phyloP scores from a whole-genome alignment of 1,284 basidiomycete species.

The Neonothopanus nambi region DNA sequence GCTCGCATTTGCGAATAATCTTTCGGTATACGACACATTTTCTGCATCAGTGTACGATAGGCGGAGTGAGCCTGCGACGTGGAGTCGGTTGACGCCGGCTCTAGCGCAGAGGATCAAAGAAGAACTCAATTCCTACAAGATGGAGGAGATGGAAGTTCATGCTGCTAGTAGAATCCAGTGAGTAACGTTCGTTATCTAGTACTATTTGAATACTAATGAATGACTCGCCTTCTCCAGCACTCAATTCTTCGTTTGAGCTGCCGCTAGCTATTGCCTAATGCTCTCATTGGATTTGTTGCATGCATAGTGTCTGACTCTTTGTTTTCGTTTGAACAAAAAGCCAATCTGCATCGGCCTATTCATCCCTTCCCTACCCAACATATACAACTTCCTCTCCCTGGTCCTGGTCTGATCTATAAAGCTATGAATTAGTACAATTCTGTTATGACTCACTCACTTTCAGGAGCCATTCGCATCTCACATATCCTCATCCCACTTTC shows the following conservation, averaged over 20 bases:
- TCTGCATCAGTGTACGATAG: constrained; percentile 89
- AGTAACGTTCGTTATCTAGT: constrained; percentile 30
- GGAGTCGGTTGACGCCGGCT: constrained; percentile 92
- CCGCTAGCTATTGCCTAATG: constrained; percentile 10
- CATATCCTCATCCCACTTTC: constrained; percentile 5
- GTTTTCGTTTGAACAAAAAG: constrained; percentile 3
- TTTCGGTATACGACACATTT: constrained; percentile 96
- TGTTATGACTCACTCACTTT: constrained; percentile 4
- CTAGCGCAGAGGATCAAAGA: constrained; percentile 96
- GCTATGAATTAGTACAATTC: constrained; percentile 10
- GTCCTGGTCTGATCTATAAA: constrained; percentile 12
- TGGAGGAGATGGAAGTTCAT: constrained; percentile 98
- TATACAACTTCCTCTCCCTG: neutral
- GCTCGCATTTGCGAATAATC: constrained; percentile 86
- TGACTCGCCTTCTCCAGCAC: constrained; percentile 34
- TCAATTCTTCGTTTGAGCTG: constrained; percentile 52
- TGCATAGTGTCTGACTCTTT: neutral
- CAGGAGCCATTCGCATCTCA: constrained; percentile 13
- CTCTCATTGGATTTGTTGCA: constrained; percentile 4
- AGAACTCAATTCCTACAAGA: constrained; percentile 94
- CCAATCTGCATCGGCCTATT: neutral
- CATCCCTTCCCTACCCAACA: no score
- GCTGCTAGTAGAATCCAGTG: constrained; percentile 84
- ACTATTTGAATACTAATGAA: constrained; percentile 1
- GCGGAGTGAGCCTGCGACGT: constrained; percentile 93